Evolutionary conservation across 495 filamentous ascomycete genomes (phyloP), one percentile per base, ranked within the genome.

Genomic region (Pseudevernia furfuracea): DNA sequence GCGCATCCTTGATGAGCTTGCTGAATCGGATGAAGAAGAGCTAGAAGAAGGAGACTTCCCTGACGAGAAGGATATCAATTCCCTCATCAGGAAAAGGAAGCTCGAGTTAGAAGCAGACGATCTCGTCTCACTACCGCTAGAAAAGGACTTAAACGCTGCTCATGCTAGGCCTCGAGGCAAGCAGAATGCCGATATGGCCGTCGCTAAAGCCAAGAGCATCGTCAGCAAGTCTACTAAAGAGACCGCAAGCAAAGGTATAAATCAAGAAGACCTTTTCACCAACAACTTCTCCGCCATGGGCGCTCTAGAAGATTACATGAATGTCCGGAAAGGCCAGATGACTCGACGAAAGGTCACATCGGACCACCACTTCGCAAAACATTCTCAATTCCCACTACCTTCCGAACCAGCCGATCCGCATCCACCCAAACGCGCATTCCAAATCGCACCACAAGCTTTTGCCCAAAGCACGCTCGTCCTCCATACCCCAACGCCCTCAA

Each of bases 11-110:
- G 77, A 78, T 28, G 71, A 77, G 9, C 59, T 72, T 0, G 76
- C 80, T 14, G 75, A 78, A 28, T 73, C 78, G 39, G 76, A 80
- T 23, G 78, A 84, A 32, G 74, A 82, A 21, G 76, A 82, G 21
- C 72, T 84, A 30, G 74, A 78, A 61, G 44, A 59, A 14, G 61
- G 74, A 39, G 57, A 39, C 57, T 70, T 71, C 64, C 60, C 62
- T 25, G 60, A 73, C 65, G 67, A 61, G 30, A 71, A 68, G 9
- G 66, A 71, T 63, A 63, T 71, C 1, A 48, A 68, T 43, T 67
- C 70, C 19, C 67, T 73, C 10, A 58, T 71, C 10, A 67, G 56
- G 66, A 74, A 66, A 52, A 61, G 63, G 11, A 71, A 71, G 8
- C 60, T 63, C 23, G 52, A 61, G 53, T 41, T 68, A 4, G 65